Percentiles rank a stretch among this genome's conserved stretches.
These are phyloP conservation scores for Heritiera littoralis DNA, from an alignment of 345 rosid genomes.

Conservation along the genomic window DNA sequence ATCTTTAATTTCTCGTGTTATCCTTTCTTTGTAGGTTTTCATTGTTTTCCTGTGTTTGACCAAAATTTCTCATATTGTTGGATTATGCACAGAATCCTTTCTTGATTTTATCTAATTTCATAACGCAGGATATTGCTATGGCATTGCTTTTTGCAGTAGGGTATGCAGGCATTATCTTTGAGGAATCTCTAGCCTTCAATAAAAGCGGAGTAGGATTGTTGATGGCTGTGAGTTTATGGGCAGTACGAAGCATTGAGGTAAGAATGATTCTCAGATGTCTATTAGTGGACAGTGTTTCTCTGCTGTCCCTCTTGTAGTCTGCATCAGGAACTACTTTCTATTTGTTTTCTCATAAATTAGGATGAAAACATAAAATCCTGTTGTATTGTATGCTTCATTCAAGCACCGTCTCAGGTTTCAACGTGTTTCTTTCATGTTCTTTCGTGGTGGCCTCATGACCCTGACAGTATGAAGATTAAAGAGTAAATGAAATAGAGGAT, in stretches of 20 bases:
- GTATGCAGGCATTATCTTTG: constrained; percentile 87
- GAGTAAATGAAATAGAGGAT: not conserved
- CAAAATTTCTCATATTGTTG: not conserved
- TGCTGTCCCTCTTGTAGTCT: not conserved
- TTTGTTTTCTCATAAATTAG: not conserved
- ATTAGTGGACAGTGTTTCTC: not conserved
- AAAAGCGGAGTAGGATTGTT: constrained; percentile 93
- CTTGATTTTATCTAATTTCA: constrained; percentile 28
- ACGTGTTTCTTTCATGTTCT: not conserved
- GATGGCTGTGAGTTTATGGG: constrained; percentile 99
- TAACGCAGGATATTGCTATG: constrained; percentile 91
- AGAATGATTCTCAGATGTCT: constrained; percentile 27
- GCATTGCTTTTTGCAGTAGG: constrained; percentile 83
- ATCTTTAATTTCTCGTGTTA: not conserved
- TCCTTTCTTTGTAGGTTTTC: not conserved
- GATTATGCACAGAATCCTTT: constrained; percentile 9
- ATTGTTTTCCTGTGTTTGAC: not conserved
- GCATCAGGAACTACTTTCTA: not conserved
- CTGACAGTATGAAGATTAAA: not conserved
- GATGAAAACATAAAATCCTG: not conserved
- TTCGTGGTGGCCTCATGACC: not conserved
- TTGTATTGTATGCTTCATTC: not conserved
- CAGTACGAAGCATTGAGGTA: constrained; percentile 85
- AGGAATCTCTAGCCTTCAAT: constrained; percentile 91
- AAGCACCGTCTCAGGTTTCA: not conserved